A percentile compares a stretch with the other conserved stretches of the same genome.
Conservation (phyloP, 2,329 filamentous ascomycete species). For the Trichoderma afroharzianum region DNA sequence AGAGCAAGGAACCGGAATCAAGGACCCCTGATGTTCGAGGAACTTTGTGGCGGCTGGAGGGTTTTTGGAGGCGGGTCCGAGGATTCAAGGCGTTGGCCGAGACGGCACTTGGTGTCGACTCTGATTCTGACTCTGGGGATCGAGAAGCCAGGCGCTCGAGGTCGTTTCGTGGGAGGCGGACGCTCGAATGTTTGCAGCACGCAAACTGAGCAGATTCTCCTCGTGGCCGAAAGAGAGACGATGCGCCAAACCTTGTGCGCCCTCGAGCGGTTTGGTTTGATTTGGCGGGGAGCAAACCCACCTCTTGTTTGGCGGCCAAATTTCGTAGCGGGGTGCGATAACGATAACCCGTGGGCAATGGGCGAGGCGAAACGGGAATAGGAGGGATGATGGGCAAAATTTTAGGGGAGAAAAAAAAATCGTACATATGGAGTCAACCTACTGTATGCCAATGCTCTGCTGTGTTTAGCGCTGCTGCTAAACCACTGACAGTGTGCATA, state of each 20-base stretch:
- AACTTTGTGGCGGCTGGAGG: not conserved
- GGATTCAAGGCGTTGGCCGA: not conserved
- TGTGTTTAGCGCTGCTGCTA: not conserved
- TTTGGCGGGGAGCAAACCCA: slow-evolving; percentile 20
- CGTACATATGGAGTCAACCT: not conserved
- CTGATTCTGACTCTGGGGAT: not conserved
- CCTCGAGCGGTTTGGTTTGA: slow-evolving; percentile 17
- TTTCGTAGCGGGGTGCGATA: slow-evolving; percentile 36
- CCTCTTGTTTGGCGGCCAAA: slow-evolving; percentile 19
- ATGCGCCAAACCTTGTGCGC: slow-evolving; percentile 22
- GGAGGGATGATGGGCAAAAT: not conserved
- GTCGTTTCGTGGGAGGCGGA: not conserved
- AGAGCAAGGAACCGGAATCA: not conserved
- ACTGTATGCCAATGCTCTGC: not conserved
- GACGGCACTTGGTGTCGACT: not conserved
- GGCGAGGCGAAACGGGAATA: not conserved
- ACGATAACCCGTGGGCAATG: slow-evolving; percentile 34
- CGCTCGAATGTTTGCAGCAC: slow-evolving; percentile 10
- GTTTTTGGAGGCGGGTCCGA: not conserved
- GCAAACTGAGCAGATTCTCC: slow-evolving; percentile 6
- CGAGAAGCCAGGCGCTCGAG: not conserved
- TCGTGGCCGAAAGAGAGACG: slow-evolving; percentile 12
- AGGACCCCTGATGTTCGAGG: not conserved
- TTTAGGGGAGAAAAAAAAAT: not conserved
- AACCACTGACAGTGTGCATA: not conserved